Evolutionary conservation across 1,284 basidiomycete species (phyloP).

Genomic region (Apiotrichum sp.): DNA sequence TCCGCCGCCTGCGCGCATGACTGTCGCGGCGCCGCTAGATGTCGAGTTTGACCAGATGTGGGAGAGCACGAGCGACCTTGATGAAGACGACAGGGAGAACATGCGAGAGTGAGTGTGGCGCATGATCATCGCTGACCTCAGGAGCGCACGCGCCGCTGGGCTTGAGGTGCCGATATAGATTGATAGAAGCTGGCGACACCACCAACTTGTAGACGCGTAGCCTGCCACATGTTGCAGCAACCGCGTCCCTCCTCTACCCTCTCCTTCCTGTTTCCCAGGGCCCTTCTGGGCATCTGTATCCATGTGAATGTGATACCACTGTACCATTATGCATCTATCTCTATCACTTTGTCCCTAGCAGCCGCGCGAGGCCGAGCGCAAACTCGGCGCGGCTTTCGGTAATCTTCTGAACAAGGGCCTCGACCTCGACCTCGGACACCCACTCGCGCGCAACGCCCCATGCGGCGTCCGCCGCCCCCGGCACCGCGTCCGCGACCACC

Average conservation of each 20-base stretch:
- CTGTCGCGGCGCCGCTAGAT: slow-evolving; percentile 57
- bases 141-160: slow-evolving; percentile 1
- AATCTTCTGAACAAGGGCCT: background rate
- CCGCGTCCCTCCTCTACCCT: too few species aligned
- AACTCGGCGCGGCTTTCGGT: background rate
- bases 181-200: too few species aligned
- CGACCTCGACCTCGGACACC: background rate
- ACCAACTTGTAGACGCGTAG: too few species aligned
- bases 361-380: background rate
- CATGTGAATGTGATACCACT: background rate
- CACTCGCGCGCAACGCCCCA: background rate
- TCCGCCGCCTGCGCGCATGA: slow-evolving; percentile 20
- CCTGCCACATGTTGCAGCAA: too few species aligned
- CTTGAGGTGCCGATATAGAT: background rate
- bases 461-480: background rate
- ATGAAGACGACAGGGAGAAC: slow-evolving; percentile 61
- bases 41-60: slow-evolving; percentile 90
- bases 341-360: background rate
- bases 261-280: background rate
- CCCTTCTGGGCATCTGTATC: background rate
- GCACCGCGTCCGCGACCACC: background rate
- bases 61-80: slow-evolving; percentile 82
- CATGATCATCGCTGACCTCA: slow-evolving; percentile 1
- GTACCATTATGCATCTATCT: slow-evolving; percentile 4
- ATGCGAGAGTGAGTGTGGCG: slow-evolving; percentile 35